Percentiles rank a stretch among this genome's conserved stretches.
These are phyloP conservation scores for Camellia granthamiana DNA, from an alignment of 148 eudicot genomes.

Conservation along the genomic window DNA sequence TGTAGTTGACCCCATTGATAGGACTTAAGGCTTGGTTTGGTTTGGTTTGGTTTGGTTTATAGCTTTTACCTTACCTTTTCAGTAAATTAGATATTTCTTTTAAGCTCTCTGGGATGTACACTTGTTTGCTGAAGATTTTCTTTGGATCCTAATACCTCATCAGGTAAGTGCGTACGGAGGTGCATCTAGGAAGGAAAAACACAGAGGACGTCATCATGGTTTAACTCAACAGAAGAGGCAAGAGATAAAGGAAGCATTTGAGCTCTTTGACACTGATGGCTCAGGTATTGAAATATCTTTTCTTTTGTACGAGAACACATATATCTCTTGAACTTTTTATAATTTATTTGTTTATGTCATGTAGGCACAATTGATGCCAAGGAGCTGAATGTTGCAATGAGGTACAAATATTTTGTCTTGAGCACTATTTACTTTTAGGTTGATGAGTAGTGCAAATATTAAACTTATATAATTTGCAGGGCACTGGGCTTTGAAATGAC, in stretches of 20 bases:
- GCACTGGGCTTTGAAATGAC: slow-evolving; percentile 94
- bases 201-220: slow-evolving; percentile 64
- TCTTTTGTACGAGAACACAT: not conserved
- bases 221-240: slow-evolving; percentile 75
- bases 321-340: not conserved
- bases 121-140: not conserved
- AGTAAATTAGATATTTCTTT: too few relatives aligned
- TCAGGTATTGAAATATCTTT: slow-evolving; percentile 52
- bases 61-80: not conserved
- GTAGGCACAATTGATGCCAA: slow-evolving; percentile 61
- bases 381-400: slow-evolving; percentile 87
- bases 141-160: not conserved
- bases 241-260: slow-evolving; percentile 95
- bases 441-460: not conserved
- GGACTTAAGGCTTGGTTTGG: too few relatives aligned
- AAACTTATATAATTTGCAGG: slow-evolving; percentile 41
- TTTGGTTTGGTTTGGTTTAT: not conserved
- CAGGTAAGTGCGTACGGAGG: slow-evolving; percentile 31
- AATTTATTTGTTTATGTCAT: slow-evolving; percentile 5
- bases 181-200: slow-evolving; percentile 52
- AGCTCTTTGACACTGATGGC: slow-evolving; percentile 89
- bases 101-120: not conserved
- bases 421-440: slow-evolving; percentile 2
- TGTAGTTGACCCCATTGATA: too few relatives aligned
- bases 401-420: slow-evolving; percentile 35